These are phyloP conservation scores for Mycena crocata DNA, from an alignment of 768 basidiomycete species.

Conservation along the genomic window DNA sequence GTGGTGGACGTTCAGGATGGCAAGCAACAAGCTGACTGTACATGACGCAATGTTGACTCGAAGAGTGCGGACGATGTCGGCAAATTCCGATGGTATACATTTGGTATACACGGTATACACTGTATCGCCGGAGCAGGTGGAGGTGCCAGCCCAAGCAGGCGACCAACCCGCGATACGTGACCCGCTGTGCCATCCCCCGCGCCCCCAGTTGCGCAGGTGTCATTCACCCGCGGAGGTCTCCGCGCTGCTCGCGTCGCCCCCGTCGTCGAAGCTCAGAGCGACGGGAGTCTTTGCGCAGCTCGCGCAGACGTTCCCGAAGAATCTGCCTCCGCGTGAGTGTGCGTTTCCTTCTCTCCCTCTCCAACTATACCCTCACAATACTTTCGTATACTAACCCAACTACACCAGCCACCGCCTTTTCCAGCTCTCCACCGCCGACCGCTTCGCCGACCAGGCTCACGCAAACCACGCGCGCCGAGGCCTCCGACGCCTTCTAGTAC, in stretches of 20 bases:
- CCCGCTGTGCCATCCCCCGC: conserved; percentile 29
- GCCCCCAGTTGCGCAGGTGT: conserved; percentile 54
- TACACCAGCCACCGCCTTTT: conserved; percentile 48
- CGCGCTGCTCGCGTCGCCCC: conserved; percentile 71
- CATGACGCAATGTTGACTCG: no score
- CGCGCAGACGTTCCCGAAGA: conserved; percentile 71
- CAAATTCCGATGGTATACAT: no score
- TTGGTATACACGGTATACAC: no score
- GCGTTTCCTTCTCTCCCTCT: no score
- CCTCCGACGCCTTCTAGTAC: conserved; percentile 81
- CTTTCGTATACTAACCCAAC: no score
- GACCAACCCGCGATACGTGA: conserved; percentile 49
- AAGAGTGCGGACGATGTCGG: no score
- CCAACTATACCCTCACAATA: no score
- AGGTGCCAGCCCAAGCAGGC: conserved; percentile 78
- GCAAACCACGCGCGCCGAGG: conserved; percentile 67
- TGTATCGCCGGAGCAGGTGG: conserved; percentile 80
- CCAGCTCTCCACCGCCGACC: conserved; percentile 71
- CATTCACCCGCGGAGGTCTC: conserved; percentile 83
- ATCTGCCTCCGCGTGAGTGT: conserved; percentile 34
- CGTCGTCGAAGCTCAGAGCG: conserved; percentile 78
- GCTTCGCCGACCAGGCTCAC: conserved; percentile 82
- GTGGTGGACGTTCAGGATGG: no score
- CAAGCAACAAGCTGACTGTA: no score
- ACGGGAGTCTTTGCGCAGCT: conserved; percentile 80